Evolutionary conservation across 2,329 filamentous ascomycete species (phyloP), one percentile per base, ranked within the genome.

Genomic region (Arachnopeziza araneosa): DNA sequence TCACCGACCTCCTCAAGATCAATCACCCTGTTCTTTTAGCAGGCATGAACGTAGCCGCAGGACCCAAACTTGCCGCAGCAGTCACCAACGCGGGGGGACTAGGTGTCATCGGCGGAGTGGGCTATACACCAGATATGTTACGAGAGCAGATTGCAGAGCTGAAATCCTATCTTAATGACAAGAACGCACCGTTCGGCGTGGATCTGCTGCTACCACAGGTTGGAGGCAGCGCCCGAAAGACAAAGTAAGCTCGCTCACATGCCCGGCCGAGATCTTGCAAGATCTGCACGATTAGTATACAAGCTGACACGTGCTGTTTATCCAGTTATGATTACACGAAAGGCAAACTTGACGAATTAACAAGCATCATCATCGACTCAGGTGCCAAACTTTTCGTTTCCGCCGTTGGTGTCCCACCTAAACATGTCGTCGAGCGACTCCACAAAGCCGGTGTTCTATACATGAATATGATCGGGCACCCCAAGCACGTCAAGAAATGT

Each of bases 401-500:
- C 56, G 95, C 95, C 71, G 92, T 99, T 74, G 95, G 95, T 71
- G 89, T 98, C 24, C 93, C 95, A 51, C 91, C 95, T 67, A 91
- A 90, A 78, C 80, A 83, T 68, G 88, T 97, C 61, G 92, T 99
- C 71, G 92, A 98, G 67, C 89, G 85, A 74, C 86, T 99, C 53
- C 95, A 99, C 84, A 84, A 86, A 73, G 80, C 86, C 71, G 93
- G 93, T 68, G 84, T 99, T 68, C 83, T 96, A 68, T 96, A 96
- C 83, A 98, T 98, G 95, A 99, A 99, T 87, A 99, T 99, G 95
- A 93, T 99, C 75, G 95, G 95, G 68, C 95, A 99, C 83, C 93
- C 95, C 73, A 99, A 99, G 87, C 95, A 99, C 80, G 93, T 96
- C 65, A 84, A 91, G 78, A 99, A 98, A 83, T 96, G 91, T 77